Conservation (phyloP, 495 filamentous ascomycete species). For the Penicillium egyptiacum region DNA sequence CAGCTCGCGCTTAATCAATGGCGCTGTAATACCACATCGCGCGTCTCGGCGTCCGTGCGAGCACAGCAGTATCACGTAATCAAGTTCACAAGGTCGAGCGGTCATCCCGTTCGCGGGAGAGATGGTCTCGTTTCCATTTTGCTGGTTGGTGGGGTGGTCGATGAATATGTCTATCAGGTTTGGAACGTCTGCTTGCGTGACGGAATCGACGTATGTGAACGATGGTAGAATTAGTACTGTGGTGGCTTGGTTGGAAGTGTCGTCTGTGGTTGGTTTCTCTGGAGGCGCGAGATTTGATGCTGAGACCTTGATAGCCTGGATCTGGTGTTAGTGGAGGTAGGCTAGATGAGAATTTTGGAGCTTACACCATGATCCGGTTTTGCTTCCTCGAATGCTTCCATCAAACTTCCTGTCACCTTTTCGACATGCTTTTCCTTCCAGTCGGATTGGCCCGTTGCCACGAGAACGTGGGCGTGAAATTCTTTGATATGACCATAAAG, state of each 20-base stretch:
- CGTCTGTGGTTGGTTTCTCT: constrained; percentile 45
- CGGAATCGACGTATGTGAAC: constrained; percentile 79
- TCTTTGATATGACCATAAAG: constrained; percentile 85
- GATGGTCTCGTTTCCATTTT: constrained; percentile 49
- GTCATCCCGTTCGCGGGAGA: constrained; percentile 30
- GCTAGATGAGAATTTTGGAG: neutral
- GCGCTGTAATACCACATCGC: constrained; percentile 89
- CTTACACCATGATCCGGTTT: constrained; percentile 72
- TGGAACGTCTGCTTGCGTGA: constrained; percentile 66
- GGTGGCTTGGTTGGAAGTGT: constrained; percentile 50
- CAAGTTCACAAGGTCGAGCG: constrained; percentile 71
- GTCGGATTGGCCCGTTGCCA: constrained; percentile 90
- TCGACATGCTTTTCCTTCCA: constrained; percentile 78
- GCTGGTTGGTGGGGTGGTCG: constrained; percentile 62
- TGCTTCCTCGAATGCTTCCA: constrained; percentile 75
- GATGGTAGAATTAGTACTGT: constrained; percentile 83
- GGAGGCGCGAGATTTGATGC: constrained; percentile 81
- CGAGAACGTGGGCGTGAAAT: constrained; percentile 81
- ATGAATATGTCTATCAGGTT: constrained; percentile 68
- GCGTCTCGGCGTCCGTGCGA: constrained; percentile 90
- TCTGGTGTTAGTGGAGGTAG: constrained; percentile 8
- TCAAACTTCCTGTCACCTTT: constrained; percentile 84
- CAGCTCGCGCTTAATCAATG: constrained; percentile 79
- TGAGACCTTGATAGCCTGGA: constrained; percentile 80
- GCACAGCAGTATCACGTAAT: constrained; percentile 88